Base-by-base conservation (phyloP, 805 yeast genomes). In the Candida odintsovae region DNA sequence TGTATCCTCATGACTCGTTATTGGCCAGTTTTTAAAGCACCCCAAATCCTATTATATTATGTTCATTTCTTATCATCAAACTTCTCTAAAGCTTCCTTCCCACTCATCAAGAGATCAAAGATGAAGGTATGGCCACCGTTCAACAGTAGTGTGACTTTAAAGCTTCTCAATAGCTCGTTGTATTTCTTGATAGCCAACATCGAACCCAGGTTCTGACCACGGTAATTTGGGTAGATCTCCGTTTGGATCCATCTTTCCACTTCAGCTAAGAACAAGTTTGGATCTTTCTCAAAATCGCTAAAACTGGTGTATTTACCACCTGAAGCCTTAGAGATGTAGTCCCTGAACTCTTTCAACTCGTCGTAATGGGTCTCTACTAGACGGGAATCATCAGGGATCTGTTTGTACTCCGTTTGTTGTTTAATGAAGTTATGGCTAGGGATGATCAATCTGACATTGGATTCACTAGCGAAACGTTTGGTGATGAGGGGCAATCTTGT, bases 61-160 rank as follows among this genome's bases (percentile, higher is more conserved):
- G 28, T 25, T 25, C 28, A 33, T 33, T 33, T 33, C 20, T 18
- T n/a, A 28, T 43, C 44, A 35, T 50, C 53, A 43, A 50, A 47
- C n/a, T 47, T 47, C 11, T 50, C 53, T 2, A 50, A 26, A 9
- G 50, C 53, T 22, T 50, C 50, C 31, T 44, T 42, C 10, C 47
- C 38, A 12, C 33, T 47, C 53, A 58, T 40, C 38, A 82, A 57
- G 1, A 82, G 67, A 55, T 83, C 89, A 55, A 83, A 70, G 12
- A 78, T 70, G 44, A 75, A 76, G 2, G 82, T 68, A 53, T 79
- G 75, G 1, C 82, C 83, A 16, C 84, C 83, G 54, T 83, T 82
- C 29, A 77, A 53, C 16, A 64, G 61, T 38, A 76, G 59, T 29
- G 81, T 66, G 47, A 69, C 56, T 53, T 68, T 68, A 40, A 76